Base-by-base conservation (phyloP, 2,329 filamentous ascomycete species). In the Aspergillus brunneoviolaceus region DNA sequence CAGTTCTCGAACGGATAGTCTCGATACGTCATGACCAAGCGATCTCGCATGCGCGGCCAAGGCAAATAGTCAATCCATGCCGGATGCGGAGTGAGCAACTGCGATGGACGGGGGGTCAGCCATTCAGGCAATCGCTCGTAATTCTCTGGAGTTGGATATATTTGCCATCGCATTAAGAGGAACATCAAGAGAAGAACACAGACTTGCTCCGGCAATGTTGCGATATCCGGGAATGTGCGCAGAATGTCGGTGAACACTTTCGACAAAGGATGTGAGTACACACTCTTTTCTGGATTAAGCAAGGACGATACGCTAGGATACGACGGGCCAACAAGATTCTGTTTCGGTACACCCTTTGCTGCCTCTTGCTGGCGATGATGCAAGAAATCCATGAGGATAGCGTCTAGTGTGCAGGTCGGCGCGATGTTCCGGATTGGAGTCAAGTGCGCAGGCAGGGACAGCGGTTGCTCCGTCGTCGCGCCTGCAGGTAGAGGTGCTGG, bases 171-270 rank as follows among this genome's bases (percentile, higher is more conserved):
- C 88, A 95, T 91, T 64, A 92, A 72, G 33, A 93, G 82, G 75
- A 96, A 96, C 90, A 96, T 96, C 70, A 89, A 80, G 73, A 93
- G 96, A 7, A 96, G 82, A 6, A 91, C 86, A 9, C 89, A 92
- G 0, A 96, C 86, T 68, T 90, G 89, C 76, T 96, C 92, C 0
- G 92, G 92, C 0, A 96, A 82, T n/a, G 82, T 83, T 4, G 84
- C 85, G 31, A 96, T 86, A 67, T 90, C 88, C 0, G 92, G 91
- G 67, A 96, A 96, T n/a, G 89, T 91, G 64, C 85, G 82, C 11
- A 96, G 80, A 60, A 96, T 92, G 73, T 96, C 91, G 48, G 90
- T 93, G 71, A 96, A 91, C 14, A 96, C 85, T 65, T 91, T 91
- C 6, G 91, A 94, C 1, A 96, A 80, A 1, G 91, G 91, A 69